Conservation (phyloP, 345 rosid species). For the Tarenaya hassleriana region DNA sequence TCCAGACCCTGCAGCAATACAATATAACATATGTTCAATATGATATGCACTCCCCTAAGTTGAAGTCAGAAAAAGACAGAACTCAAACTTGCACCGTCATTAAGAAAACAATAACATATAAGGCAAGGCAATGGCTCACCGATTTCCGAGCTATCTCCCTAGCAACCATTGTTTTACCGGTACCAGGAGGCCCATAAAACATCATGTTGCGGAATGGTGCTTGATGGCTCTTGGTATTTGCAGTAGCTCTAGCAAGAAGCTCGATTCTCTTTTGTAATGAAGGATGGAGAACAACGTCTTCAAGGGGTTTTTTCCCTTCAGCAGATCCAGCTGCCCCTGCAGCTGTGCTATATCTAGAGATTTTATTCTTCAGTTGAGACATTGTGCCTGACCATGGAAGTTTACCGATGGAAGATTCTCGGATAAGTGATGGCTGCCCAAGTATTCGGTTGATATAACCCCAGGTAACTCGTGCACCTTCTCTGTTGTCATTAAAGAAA, state of each 20-base stretch:
- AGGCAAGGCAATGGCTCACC: constrained; percentile 31
- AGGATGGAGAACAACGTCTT: constrained; percentile 75
- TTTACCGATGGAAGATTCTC: constrained; percentile 76
- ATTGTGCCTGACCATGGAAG: constrained; percentile 55
- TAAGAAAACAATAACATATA: background rate
- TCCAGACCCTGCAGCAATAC: constrained; percentile 59
- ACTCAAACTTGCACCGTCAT: background rate
- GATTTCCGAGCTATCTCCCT: constrained; percentile 91
- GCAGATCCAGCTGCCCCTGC: constrained; percentile 29
- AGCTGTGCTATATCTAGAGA: constrained; percentile 31
- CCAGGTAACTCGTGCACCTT: constrained; percentile 94
- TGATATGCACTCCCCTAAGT: background rate
- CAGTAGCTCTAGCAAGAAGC: constrained; percentile 82
- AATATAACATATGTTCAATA: background rate
- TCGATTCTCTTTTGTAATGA: constrained; percentile 76
- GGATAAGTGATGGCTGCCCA: constrained; percentile 90
- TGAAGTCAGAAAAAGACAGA: background rate
- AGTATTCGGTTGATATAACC: constrained; percentile 82
- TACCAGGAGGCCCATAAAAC: constrained; percentile 98
- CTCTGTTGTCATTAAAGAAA: constrained; percentile 40
- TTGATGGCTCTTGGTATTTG: constrained; percentile 74
- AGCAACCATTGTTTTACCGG: constrained; percentile 98
- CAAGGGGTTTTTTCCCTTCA: constrained; percentile 39
- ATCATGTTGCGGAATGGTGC: constrained; percentile 97
- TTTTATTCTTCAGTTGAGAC: constrained; percentile 42